phyloP scores from a whole-genome alignment of 352 stramenopile genomes.

The Stephanocyclus meneghinianus region DNA sequence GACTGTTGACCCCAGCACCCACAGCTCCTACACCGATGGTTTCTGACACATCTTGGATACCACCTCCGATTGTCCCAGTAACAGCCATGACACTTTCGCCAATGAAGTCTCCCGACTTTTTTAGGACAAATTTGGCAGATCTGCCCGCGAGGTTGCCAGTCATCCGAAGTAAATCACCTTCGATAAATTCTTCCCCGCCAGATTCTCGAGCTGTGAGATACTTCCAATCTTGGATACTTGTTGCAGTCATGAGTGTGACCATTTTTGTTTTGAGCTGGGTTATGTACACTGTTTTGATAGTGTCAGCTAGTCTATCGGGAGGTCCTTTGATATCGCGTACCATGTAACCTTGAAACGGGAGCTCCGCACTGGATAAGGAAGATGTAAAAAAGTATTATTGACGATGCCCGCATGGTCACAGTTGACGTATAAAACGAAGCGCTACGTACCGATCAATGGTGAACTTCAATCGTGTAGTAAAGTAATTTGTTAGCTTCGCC shows the following conservation, averaged over 20 bases:
- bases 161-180: conserved; percentile 80
- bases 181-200: conserved; percentile 80
- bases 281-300: conserved; percentile 65
- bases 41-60: conserved; percentile 76
- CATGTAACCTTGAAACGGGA: conserved; percentile 75
- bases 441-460: conserved; percentile 18
- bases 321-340: conserved; percentile 73
- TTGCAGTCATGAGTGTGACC: conserved; percentile 76
- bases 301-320: conserved; percentile 74
- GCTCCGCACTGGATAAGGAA: conserved; percentile 43
- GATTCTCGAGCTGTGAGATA: conserved; percentile 73
- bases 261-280: conserved; percentile 81
- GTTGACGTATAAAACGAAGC: not conserved
- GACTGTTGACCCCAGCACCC: conserved; percentile 79
- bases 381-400: conserved; percentile 7
- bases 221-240: conserved; percentile 83
- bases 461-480: conserved; percentile 67
- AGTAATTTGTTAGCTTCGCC: conserved; percentile 82
- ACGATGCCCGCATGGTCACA: not conserved
- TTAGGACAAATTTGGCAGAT: conserved; percentile 75
- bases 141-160: conserved; percentile 82
- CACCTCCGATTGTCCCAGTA: conserved; percentile 67
- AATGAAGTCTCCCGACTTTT: conserved; percentile 73
- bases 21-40: conserved; percentile 73
- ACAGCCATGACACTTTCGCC: conserved; percentile 68